These are phyloP conservation scores for Xylariomycetidae sp. DNA, from an alignment of 2,329 filamentous ascomycete species.

Conservation along the genomic window DNA sequence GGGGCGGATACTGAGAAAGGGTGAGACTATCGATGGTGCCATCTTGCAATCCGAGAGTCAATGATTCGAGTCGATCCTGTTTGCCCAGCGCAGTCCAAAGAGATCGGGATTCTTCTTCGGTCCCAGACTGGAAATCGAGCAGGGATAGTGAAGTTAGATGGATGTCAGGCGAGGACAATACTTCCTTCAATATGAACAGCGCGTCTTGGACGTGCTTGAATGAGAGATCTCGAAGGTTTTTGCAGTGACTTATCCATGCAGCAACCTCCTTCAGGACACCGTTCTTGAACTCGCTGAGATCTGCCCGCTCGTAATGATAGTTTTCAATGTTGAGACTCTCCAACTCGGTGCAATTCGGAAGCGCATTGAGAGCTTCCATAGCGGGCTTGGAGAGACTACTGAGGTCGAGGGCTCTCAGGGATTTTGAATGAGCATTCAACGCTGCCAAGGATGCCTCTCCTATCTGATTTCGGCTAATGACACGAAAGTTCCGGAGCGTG, in stretches of 20 bases:
- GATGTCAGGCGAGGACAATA: conserved; percentile 18
- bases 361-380: conserved; percentile 23
- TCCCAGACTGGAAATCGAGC: conserved; percentile 10
- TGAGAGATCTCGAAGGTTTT: conserved; percentile 22
- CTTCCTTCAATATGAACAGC: conserved; percentile 25
- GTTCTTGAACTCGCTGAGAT: conserved; percentile 15
- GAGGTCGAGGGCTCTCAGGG: conserved; percentile 29
- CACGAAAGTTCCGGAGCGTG: conserved; percentile 53
- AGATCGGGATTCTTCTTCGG: conserved; percentile 8
- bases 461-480: conserved; percentile 51
- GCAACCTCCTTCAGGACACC: conserved; percentile 24
- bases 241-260: conserved; percentile 27
- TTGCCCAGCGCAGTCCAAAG: conserved; percentile 20
- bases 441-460: conserved; percentile 52
- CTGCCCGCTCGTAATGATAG: conserved; percentile 7
- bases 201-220: conserved; percentile 43
- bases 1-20: conserved; percentile 22
- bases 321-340: conserved; percentile 30
- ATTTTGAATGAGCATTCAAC: conserved; percentile 37
- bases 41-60: conserved; percentile 25
- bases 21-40: conserved; percentile 45
- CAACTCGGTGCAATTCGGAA: conserved; percentile 30
- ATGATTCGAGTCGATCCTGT: conserved; percentile 17
- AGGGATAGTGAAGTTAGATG: conserved; percentile 18
- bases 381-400: conserved; percentile 23